Conservation (phyloP, 805 yeast genomes). For the Kuraishia borneana region DNA sequence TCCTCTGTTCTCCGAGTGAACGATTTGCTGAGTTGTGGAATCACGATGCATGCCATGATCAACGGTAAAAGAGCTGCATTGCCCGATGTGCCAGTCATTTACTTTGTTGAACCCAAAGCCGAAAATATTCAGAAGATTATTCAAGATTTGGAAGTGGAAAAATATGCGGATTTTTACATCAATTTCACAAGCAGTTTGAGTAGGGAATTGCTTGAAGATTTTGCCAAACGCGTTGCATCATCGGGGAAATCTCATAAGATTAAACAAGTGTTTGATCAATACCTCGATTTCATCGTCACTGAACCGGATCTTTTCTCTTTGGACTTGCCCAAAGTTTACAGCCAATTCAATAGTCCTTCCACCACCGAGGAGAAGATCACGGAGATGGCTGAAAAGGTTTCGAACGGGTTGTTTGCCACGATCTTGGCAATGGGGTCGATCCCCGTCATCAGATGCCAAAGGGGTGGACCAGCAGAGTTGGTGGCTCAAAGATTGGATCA, state of each 20-base stretch:
- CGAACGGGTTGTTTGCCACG: constrained; percentile 71
- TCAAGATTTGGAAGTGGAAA: constrained; percentile 61
- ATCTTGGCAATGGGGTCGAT: constrained; percentile 68
- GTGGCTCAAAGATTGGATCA: constrained; percentile 81
- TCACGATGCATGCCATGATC: constrained; percentile 79
- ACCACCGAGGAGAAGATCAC: constrained; percentile 72
- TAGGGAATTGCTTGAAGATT: constrained; percentile 74
- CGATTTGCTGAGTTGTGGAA: constrained; percentile 81
- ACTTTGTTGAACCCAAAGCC: constrained; percentile 79
- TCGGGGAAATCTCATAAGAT: constrained; percentile 63
- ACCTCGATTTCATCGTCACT: constrained; percentile 81
- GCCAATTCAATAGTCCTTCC: constrained; percentile 55
- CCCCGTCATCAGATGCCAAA: constrained; percentile 85
- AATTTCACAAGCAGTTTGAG: constrained; percentile 78
- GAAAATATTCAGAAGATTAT: constrained; percentile 64
- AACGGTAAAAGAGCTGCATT: constrained; percentile 65
- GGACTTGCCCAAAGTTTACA: constrained; percentile 56
- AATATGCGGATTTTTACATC: constrained; percentile 69
- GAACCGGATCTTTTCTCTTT: constrained; percentile 86
- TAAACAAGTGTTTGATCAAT: constrained; percentile 89
- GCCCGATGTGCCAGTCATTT: constrained; percentile 91
- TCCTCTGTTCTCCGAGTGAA: constrained; percentile 90
- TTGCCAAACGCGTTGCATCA: constrained; percentile 72
- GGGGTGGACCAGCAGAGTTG: constrained; percentile 92
- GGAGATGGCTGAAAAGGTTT: constrained; percentile 52